phyloP scores from a whole-genome alignment of 495 filamentous ascomycete species.

The Penicillium silybi region DNA sequence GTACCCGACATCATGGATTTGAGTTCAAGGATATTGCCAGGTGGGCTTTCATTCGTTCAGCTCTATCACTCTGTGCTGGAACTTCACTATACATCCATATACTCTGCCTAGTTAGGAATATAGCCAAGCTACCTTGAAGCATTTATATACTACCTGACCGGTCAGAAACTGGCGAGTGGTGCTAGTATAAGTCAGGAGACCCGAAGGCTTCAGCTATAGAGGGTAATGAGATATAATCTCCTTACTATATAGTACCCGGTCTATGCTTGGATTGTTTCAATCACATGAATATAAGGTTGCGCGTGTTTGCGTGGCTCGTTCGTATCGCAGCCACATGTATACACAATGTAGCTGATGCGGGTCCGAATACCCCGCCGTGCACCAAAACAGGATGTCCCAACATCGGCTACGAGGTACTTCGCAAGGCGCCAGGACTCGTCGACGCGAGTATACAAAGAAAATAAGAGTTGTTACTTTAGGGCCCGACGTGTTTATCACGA shows the following conservation, averaged over 20 bases:
- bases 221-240: not conserved
- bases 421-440: not conserved
- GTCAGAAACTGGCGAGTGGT: no score
- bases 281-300: no score
- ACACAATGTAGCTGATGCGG: not conserved
- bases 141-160: not conserved
- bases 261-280: no score
- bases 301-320: not conserved
- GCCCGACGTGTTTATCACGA: not conserved
- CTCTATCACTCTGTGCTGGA: not conserved
- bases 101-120: not conserved
- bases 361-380: not conserved
- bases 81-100: not conserved
- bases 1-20: not conserved
- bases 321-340: no score
- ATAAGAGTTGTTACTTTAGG: not conserved
- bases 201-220: no score
- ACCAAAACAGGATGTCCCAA: not conserved
- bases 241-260: no score
- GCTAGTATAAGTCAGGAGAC: no score
- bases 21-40: no score
- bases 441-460: not conserved
- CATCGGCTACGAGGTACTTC: not conserved
- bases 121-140: not conserved
- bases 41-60: not conserved